Evolutionary conservation across 495 filamentous ascomycete species (phyloP).

Genomic region (Neurospora sp.): DNA sequence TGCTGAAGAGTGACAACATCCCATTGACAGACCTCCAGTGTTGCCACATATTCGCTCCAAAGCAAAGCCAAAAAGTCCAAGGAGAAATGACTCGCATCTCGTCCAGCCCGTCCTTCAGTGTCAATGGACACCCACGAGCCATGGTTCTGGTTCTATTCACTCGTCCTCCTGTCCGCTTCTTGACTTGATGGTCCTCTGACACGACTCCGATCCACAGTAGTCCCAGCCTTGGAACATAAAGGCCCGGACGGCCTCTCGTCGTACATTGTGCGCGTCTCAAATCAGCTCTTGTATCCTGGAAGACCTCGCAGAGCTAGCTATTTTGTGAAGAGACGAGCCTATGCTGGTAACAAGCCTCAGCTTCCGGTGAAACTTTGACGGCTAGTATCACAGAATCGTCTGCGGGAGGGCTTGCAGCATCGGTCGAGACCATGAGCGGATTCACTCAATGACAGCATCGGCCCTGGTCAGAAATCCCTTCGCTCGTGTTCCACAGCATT

Average conservation of each 20-base stretch:
- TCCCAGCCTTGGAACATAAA: not conserved
- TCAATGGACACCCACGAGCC: not conserved
- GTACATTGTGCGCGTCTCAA: not conserved
- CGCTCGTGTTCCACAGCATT: not conserved
- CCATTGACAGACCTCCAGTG: not conserved
- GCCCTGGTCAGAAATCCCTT: not conserved
- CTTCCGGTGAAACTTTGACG: not conserved
- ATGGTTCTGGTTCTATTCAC: too few species aligned
- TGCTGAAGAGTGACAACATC: not conserved
- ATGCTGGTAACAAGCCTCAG: not conserved
- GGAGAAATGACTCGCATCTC: not conserved
- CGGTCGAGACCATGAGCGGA: not conserved
- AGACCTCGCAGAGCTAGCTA: not conserved
- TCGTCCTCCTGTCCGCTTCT: not conserved
- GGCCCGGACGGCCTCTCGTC: not conserved
- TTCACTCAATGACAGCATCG: not conserved
- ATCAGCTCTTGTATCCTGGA: not conserved
- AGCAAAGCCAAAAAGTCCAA: not conserved
- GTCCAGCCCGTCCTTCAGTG: not conserved
- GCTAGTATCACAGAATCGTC: not conserved
- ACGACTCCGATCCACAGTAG: not conserved
- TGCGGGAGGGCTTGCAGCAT: not conserved
- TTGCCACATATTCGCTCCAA: not conserved
- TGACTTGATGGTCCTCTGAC: not conserved
- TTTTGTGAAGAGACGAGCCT: not conserved